Evolutionary conservation across 176 grass and related monocot species (phyloP), one percentile per base, ranked within the genome.

Genomic region (Oryza nivara): DNA sequence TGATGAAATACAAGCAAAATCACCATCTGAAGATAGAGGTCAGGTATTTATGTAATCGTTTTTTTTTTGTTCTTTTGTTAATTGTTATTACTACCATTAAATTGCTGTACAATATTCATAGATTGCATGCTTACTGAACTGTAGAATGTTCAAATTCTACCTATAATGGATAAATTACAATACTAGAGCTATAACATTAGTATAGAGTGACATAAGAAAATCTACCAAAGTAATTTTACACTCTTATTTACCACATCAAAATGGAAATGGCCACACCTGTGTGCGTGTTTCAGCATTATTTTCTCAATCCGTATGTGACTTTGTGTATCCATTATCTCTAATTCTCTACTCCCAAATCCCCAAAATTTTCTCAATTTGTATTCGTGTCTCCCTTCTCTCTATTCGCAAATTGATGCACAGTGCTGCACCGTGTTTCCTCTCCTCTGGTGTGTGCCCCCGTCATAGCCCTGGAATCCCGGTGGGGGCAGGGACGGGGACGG

Each of bases 21-120:
- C n/a, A 65, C 51, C 11, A 10, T 16, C 44, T 17, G 43, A 48
- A 65, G 43, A 83, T 36, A 83, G 49, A 47, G 0, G 6, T 25
- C 80, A 78, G 54, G 67, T 88, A 78, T 65, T 19, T 78, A 13
- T 71, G 19, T 40, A 60, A 51, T 17, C 11, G 11, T 41, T 52
- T 28, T 43, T 28, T 43, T 43, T 5, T 72, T 30, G 6, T 83
- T 65, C 25, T 48, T 16, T 68, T 85, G 51, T 46, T 61, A 63
- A 8, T 41, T 41, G 32, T 80, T 46, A 13, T 8, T 23, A 70
- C 68, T 51, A 64, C 28, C 79, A 49, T 77, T 51, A 16, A 61
- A 52, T 15, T 71, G 45, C 38, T n/a, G 5, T 67, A 65, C 11
- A 20, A 77, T 14, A n/a, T 20, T 49, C 12, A 67, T 43, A 14